Evolutionary conservation across 2,329 filamentous ascomycete species (phyloP).

Genomic region (Colletotrichum gloeosporioides): DNA sequence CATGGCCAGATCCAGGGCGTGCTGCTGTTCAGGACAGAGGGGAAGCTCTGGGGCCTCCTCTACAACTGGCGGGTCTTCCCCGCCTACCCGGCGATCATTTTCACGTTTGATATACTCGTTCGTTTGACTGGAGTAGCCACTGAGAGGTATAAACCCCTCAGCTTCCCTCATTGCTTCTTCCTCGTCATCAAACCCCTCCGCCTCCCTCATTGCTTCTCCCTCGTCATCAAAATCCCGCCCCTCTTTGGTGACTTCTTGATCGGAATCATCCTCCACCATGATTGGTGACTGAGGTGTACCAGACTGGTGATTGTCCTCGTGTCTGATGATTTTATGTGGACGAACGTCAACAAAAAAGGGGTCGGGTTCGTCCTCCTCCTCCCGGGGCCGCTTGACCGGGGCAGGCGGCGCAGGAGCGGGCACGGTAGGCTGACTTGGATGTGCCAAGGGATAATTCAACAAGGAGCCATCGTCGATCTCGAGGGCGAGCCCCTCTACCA

Average conservation of each 20-base stretch:
- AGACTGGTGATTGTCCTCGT: background rate
- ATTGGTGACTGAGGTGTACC: background rate
- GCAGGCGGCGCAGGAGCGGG: background rate
- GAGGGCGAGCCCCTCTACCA: background rate
- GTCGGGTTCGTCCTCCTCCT: background rate
- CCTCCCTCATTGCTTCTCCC: background rate
- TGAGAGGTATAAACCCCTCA: background rate
- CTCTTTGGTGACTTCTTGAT: background rate
- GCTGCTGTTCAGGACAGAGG: background rate
- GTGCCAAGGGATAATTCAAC: background rate
- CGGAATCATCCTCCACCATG: background rate
- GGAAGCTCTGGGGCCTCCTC: background rate
- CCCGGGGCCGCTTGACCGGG: background rate
- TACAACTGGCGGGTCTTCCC: background rate
- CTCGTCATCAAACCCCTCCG: background rate
- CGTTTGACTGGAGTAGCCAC: background rate
- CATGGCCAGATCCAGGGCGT: background rate
- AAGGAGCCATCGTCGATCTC: background rate
- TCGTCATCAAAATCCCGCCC: background rate
- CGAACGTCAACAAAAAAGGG: fast-evolving
- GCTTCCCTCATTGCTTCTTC: background rate
- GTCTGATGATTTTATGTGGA: background rate
- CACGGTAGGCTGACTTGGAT: background rate
- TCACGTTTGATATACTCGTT: background rate
- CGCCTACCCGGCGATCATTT: background rate